Evolutionary conservation across 2,329 filamentous ascomycete genomes (phyloP).

Genomic region (Calonectria pteridis): DNA sequence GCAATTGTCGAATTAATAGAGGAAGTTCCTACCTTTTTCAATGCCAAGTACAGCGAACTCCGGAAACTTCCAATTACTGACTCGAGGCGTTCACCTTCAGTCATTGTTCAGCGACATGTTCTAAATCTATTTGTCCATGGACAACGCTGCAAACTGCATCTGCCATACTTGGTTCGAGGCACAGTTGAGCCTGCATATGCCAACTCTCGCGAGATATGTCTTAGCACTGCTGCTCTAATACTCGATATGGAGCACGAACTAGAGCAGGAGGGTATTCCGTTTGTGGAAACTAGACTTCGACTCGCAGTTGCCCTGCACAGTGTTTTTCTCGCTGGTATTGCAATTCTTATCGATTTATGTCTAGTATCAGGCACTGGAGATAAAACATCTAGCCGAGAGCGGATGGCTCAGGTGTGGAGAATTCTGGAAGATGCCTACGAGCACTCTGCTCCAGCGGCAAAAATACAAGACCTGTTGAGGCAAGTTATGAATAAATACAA

Average conservation of each 20-base stretch:
- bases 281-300: slow-evolving; percentile 45
- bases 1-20: slow-evolving; percentile 44
- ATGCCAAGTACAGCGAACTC: slow-evolving; percentile 33
- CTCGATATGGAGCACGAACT: slow-evolving; percentile 47
- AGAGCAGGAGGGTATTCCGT: slow-evolving; percentile 42
- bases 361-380: slow-evolving; percentile 40
- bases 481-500: slow-evolving; percentile 51
- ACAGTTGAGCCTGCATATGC: slow-evolving; percentile 49
- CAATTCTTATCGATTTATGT: slow-evolving; percentile 50
- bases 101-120: slow-evolving; percentile 49
- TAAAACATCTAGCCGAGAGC: slow-evolving; percentile 40
- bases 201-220: slow-evolving; percentile 48
- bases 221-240: slow-evolving; percentile 48
- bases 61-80: slow-evolving; percentile 40
- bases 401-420: slow-evolving; percentile 48
- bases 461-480: slow-evolving; percentile 47
- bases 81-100: slow-evolving; percentile 35
- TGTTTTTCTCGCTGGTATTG: slow-evolving; percentile 51
- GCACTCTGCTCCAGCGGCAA: slow-evolving; percentile 46
- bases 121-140: slow-evolving; percentile 50
- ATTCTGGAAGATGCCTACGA: slow-evolving; percentile 48
- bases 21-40: slow-evolving; percentile 48
- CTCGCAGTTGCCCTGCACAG: slow-evolving; percentile 49
- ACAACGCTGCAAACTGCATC: slow-evolving; percentile 51
- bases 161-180: slow-evolving; percentile 51